A percentile compares a stretch with the other conserved stretches of the same genome.
Evolutionary conservation across 768 basidiomycete species (phyloP).

Genomic region (Russula griseocarnosa): DNA sequence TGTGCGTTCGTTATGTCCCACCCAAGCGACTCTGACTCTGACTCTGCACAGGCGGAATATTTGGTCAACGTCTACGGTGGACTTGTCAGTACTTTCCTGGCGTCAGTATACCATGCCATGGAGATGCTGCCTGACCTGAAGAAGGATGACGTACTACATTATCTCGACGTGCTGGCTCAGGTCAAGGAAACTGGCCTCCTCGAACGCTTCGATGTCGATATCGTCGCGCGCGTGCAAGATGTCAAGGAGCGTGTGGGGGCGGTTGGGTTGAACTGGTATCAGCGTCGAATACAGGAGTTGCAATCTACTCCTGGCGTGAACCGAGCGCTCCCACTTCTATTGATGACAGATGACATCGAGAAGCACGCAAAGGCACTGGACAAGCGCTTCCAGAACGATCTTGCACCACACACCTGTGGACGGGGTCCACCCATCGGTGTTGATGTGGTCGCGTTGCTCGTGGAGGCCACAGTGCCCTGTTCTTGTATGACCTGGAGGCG

Average conservation of each 20-base stretch:
- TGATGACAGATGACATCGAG: constrained; percentile 88
- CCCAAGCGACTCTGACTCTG: constrained; percentile 16
- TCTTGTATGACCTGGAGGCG: constrained; percentile 60
- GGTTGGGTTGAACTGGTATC: constrained; percentile 59
- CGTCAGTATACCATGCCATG: constrained; percentile 78
- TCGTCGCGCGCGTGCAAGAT: constrained; percentile 60
- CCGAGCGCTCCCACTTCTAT: constrained; percentile 70
- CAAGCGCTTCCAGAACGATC: constrained; percentile 78
- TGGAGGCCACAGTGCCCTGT: constrained; percentile 67
- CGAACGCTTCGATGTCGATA: constrained; percentile 70
- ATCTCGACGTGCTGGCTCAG: constrained; percentile 62
- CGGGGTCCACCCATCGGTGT: constrained; percentile 32
- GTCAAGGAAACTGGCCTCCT: constrained; percentile 67
- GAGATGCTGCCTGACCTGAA: constrained; percentile 73
- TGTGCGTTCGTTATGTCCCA: constrained; percentile 46
- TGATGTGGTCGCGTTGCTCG: constrained; percentile 70
- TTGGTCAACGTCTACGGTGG: constrained; percentile 63
- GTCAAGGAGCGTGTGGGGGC: constrained; percentile 61
- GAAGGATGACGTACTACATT: constrained; percentile 61
- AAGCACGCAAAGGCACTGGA: constrained; percentile 78
- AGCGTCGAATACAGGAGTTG: constrained; percentile 57
- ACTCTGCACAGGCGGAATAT: constrained; percentile 53
- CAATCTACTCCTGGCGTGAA: constrained; percentile 72
- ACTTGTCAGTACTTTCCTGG: constrained; percentile 84
- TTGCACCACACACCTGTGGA: constrained; percentile 54